Evolutionary conservation across 495 filamentous ascomycete genomes (phyloP).

Genomic region (Filosporella fistucella): DNA sequence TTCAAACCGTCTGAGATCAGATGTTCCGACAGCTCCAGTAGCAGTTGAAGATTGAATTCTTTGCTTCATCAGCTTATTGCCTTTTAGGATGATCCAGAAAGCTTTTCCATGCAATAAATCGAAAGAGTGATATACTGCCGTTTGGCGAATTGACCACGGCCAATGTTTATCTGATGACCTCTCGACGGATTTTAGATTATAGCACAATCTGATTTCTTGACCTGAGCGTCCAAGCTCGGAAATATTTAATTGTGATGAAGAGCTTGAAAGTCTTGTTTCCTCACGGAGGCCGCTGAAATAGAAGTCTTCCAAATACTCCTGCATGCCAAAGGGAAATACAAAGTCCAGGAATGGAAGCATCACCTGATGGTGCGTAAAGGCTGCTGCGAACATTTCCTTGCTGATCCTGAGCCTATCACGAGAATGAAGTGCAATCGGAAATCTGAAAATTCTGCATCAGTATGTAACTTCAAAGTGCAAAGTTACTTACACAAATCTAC

Average conservation of each 20-base stretch:
- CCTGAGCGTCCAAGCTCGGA: slow-evolving; percentile 36
- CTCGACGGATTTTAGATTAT: slow-evolving; percentile 40
- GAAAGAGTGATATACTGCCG: slow-evolving; percentile 37
- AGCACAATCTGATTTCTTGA: slow-evolving; percentile 33
- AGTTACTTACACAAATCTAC: too few species aligned
- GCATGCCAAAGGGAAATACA: slow-evolving; percentile 36
- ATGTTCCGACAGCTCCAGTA: too few species aligned
- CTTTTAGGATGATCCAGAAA: slow-evolving; percentile 34
- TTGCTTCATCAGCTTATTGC: too few species aligned
- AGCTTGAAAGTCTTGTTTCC: slow-evolving; percentile 8
- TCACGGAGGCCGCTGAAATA: slow-evolving; percentile 9
- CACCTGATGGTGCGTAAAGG: slow-evolving; percentile 38
- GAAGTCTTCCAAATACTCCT: slow-evolving; percentile 31
- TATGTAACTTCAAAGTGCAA: too few species aligned
- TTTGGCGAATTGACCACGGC: slow-evolving; percentile 41
- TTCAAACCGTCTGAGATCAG: too few species aligned
- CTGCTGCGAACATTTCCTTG: slow-evolving; percentile 28
- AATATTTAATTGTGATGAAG: slow-evolving; percentile 22
- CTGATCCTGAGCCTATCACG: slow-evolving; percentile 24
- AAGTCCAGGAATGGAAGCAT: slow-evolving; percentile 39
- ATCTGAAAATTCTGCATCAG: too few species aligned
- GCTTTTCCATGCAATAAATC: slow-evolving; percentile 32
- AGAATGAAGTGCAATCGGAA: slow-evolving; percentile 28
- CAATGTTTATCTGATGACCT: slow-evolving; percentile 20
- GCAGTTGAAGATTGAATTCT: too few species aligned